phyloP scores from a whole-genome alignment of 306 rosid genomes.

The Quillaja saponaria region DNA sequence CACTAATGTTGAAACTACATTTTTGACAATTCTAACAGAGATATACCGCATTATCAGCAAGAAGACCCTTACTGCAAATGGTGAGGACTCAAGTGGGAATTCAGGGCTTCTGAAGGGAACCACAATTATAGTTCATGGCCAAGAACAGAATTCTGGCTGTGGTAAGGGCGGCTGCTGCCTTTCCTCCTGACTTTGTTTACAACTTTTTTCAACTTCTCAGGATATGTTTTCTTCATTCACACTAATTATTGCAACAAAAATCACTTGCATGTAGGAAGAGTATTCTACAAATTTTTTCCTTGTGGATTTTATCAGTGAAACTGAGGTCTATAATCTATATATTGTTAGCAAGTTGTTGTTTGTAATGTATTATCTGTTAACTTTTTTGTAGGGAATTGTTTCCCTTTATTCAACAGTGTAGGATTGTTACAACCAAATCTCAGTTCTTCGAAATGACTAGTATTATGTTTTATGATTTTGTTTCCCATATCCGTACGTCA shows the following conservation, averaged over 20 bases:
- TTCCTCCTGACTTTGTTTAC: slow-evolving; percentile 30
- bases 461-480: too few relatives aligned
- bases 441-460: too few relatives aligned
- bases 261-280: slow-evolving; percentile 23
- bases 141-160: slow-evolving; percentile 28
- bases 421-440: too few relatives aligned
- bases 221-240: slow-evolving; percentile 21
- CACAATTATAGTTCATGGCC: slow-evolving; percentile 60
- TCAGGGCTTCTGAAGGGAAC: slow-evolving; percentile 68
- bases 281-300: slow-evolving; percentile 1
- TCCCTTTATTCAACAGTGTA: too few relatives aligned
- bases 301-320: too few relatives aligned
- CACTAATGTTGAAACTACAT: slow-evolving; percentile 85
- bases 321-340: too few relatives aligned
- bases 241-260: slow-evolving; percentile 11
- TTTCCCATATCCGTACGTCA: too few relatives aligned
- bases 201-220: not conserved
- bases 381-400: too few relatives aligned
- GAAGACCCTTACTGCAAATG: slow-evolving; percentile 59
- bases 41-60: slow-evolving; percentile 69
- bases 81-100: slow-evolving; percentile 39
- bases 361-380: too few relatives aligned
- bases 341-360: too few relatives aligned
- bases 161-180: slow-evolving; percentile 68
- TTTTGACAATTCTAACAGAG: slow-evolving; percentile 69